Evolutionary conservation across 768 basidiomycete genomes (phyloP), one percentile per base, ranked within the genome.

Genomic region (Phallus indusiatus): DNA sequence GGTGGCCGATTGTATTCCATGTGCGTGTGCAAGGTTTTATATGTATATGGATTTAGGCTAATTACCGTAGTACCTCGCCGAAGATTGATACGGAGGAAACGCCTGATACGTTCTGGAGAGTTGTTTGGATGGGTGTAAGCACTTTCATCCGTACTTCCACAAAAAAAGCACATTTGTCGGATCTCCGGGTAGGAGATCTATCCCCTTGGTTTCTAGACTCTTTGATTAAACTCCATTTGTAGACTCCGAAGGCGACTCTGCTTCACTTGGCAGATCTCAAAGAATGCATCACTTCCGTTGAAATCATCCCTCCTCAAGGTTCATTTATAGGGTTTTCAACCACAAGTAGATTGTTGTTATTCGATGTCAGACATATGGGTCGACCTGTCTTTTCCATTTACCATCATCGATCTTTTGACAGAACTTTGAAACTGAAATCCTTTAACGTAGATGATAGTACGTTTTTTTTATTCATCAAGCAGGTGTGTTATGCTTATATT

Each of bases 341-440:
- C 0, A 90, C 86, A 1, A 73, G 72, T 0, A 76, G 85, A 49
- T 64, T 90, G 16, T 62, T 84, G 14, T 91, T 89, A 88, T 67
- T 90, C 28, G 89, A 92, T 65, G 71, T 75, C 28, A 79, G 88
- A 34, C 78, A 76, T 64, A 70, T 77, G n/a, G 67, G 67, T 21
- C 80, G 72, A 60, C 85, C 88, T 6, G 65, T 90, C 3, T 63
- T 91, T 9, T 80, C 78, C 3, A 78, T 78, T 63, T 80, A 76
- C 56, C 89, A 92, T 67, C 72, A 76, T 52, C 75, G 88, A 18
- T 73, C 76, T 37, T 76, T 71, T 52, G 88, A 91, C 66, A 77
- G 81, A 18, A 81, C 80, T 3, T 75, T 90, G 17, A 69, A 72
- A 49, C 67, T 73, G 0, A 64, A 70, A 4, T 81, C 79, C 7